Evolutionary conservation across 257 asterid genomes (phyloP).

Genomic region (Euphrasia confusa): DNA sequence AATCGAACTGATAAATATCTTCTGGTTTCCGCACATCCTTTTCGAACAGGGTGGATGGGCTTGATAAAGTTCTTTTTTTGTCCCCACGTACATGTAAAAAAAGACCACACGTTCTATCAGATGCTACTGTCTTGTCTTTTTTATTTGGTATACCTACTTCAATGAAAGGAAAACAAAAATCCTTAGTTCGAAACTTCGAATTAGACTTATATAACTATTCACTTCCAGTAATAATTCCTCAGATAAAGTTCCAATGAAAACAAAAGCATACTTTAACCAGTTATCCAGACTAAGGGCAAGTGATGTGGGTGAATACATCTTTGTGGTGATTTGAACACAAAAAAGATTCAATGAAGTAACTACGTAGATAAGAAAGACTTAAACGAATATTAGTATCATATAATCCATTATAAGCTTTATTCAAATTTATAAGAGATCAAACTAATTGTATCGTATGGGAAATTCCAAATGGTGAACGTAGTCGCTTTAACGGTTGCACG

Average conservation of each 20-base stretch:
- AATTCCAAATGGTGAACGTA: not conserved
- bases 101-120: slow-evolving; percentile 6
- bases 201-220: slow-evolving; percentile 11
- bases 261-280: not conserved
- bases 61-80: slow-evolving; percentile 10
- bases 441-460: not conserved
- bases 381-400: not conserved
- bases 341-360: not conserved
- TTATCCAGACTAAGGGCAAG: slow-evolving; percentile 4
- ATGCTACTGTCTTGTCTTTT: not conserved
- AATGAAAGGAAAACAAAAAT: not conserved
- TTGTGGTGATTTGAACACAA: slow-evolving; percentile 1
- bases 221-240: slow-evolving; percentile 1
- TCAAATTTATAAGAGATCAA: not conserved
- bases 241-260: not conserved
- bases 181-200: not conserved
- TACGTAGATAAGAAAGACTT: not conserved
- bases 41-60: slow-evolving; percentile 22
- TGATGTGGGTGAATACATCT: not conserved
- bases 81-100: slow-evolving; percentile 13
- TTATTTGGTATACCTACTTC: slow-evolving; percentile 14
- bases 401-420: not conserved
- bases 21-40: slow-evolving; percentile 15
- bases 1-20: slow-evolving; percentile 5
- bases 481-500: not conserved